phyloP scores from a whole-genome alignment of 2,329 filamentous ascomycete species.

The Elsinoe perseae region DNA sequence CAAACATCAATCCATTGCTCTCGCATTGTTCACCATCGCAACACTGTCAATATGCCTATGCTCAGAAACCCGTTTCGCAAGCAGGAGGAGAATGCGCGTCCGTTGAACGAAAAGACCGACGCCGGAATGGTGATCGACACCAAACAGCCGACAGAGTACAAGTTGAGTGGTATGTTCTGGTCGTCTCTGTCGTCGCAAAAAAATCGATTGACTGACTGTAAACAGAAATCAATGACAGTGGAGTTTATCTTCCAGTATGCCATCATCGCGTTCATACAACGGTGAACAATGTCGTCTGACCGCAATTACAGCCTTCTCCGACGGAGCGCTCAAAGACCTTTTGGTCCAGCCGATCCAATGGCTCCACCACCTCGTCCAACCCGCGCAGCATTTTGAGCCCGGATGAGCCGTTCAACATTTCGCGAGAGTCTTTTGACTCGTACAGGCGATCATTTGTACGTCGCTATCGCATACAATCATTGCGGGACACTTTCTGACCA shows the following conservation, averaged over 20 bases:
- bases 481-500: constrained; percentile 15
- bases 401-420: constrained; percentile 90
- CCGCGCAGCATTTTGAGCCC: constrained; percentile 63
- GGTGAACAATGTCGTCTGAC: neutral
- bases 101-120: constrained; percentile 25
- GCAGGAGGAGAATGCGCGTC: constrained; percentile 31
- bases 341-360: constrained; percentile 54
- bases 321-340: constrained; percentile 67
- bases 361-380: constrained; percentile 47
- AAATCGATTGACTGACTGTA: constrained; percentile 13
- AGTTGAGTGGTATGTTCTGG: constrained; percentile 42
- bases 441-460: constrained; percentile 91
- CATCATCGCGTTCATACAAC: neutral
- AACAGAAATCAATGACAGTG: constrained; percentile 88
- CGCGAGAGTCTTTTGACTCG: constrained; percentile 92
- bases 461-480: constrained; percentile 19
- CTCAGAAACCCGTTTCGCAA: constrained; percentile 34
- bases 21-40: constrained; percentile 1
- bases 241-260: constrained; percentile 83
- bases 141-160: constrained; percentile 43
- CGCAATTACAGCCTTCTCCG: constrained; percentile 63
- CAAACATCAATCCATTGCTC: neutral
- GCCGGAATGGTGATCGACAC: constrained; percentile 33
- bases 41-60: constrained; percentile 28
- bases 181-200: neutral